A percentile compares a stretch with the other conserved stretches of the same genome.
Conservation (phyloP, 108 stramenopile species). For the Skeletonema costatum region DNA sequence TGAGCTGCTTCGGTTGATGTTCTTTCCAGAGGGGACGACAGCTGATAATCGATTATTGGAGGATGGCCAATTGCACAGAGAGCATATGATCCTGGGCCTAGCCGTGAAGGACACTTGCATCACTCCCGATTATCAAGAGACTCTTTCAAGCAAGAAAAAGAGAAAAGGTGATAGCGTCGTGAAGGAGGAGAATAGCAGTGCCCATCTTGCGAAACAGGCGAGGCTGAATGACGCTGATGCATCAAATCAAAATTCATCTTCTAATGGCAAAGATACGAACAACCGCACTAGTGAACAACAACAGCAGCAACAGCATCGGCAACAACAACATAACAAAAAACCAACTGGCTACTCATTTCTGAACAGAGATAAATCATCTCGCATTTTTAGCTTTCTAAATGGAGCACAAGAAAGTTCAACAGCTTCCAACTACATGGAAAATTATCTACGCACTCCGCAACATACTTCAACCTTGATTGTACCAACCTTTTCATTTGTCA, state of each 20-base stretch:
- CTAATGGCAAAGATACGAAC: not conserved
- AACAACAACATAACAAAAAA: slow-evolving; percentile 16
- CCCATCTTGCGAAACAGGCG: not conserved
- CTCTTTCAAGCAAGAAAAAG: slow-evolving; percentile 20
- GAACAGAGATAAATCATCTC: slow-evolving; percentile 12
- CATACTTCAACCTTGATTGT: slow-evolving; percentile 65
- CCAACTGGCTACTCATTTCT: slow-evolving; percentile 75
- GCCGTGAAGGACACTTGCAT: slow-evolving; percentile 79
- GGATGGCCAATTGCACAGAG: slow-evolving; percentile 18
- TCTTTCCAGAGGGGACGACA: slow-evolving; percentile 42
- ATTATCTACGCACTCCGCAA: slow-evolving; percentile 53
- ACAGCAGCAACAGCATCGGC: not conserved
- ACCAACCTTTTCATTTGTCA: slow-evolving; percentile 61
- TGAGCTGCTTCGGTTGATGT: slow-evolving; percentile 49
- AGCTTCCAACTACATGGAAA: slow-evolving; percentile 22
- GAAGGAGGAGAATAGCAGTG: not conserved
- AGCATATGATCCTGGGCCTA: slow-evolving; percentile 65
- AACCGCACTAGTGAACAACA: not conserved
- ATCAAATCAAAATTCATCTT: slow-evolving; percentile 1
- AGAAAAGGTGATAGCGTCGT: slow-evolving; percentile 5
- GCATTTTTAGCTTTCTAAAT: slow-evolving; percentile 7
- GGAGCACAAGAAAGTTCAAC: not conserved
- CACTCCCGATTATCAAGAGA: slow-evolving; percentile 45
- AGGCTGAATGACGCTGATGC: not conserved
- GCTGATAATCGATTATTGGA: not conserved